These are phyloP conservation scores for Mortierella polycephala DNA, from an alignment of 371 early-diverging fungal genomes.

Conservation along the genomic window DNA sequence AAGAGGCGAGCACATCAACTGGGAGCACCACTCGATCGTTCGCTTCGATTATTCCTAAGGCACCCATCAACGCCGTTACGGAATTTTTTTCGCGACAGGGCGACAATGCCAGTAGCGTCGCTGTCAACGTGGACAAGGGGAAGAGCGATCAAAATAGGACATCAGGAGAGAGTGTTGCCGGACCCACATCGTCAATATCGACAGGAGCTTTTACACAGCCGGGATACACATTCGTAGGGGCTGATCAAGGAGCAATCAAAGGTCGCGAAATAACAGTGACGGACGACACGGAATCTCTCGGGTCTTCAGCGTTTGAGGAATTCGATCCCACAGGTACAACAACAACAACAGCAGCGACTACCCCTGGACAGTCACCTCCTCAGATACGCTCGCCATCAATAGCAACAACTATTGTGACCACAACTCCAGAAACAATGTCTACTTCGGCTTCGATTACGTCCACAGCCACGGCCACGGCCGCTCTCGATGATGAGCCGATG, in stretches of 20 bases:
- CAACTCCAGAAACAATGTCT: no score
- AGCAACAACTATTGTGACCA: no score
- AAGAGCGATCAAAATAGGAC: background rate
- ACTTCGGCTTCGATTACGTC: background rate
- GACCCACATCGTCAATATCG: background rate
- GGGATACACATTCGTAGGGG: background rate
- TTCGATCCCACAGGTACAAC: background rate
- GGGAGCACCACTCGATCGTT: background rate
- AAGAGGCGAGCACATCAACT: background rate
- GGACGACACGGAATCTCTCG: background rate
- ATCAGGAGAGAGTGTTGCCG: background rate
- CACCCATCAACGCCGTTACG: constrained; percentile 8
- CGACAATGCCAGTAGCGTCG: background rate
- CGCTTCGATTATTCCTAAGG: constrained; percentile 13
- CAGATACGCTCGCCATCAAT: no score
- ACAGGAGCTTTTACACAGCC: background rate
- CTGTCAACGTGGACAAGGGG: background rate
- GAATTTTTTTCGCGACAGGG: constrained; percentile 10
- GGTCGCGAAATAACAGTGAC: background rate
- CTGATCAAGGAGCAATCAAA: background rate
- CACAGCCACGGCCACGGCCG: background rate
- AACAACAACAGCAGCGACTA: background rate
- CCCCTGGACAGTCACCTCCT: background rate
- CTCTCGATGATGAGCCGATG: constrained; percentile 3
- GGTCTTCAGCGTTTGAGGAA: background rate